Evolutionary conservation across 768 basidiomycete species (phyloP).

Genomic region (Boletellus emodensis): DNA sequence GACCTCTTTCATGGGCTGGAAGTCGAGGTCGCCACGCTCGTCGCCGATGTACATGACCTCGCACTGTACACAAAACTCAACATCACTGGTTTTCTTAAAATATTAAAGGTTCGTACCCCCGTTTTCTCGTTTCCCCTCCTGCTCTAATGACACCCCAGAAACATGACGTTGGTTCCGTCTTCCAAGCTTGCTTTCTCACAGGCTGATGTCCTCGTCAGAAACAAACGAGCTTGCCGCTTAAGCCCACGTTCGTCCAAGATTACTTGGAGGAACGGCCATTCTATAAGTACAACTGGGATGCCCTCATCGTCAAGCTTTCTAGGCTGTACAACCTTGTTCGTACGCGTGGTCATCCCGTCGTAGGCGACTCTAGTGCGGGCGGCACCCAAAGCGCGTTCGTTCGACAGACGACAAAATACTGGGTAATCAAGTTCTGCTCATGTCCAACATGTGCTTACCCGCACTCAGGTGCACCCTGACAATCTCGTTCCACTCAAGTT

Average conservation of each 20-base stretch:
- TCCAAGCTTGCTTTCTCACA: not conserved
- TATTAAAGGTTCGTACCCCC: slow-evolving; percentile 66
- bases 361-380: slow-evolving; percentile 91
- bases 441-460: slow-evolving; percentile 3
- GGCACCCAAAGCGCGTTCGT: slow-evolving; percentile 96
- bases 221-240: slow-evolving; percentile 81
- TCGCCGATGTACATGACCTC: slow-evolving; percentile 89
- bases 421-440: slow-evolving; percentile 52
- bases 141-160: slow-evolving; percentile 48
- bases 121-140: not conserved
- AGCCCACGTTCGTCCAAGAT: slow-evolving; percentile 83
- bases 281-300: slow-evolving; percentile 96
- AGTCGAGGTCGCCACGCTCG: slow-evolving; percentile 91
- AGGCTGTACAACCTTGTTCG: slow-evolving; percentile 93
- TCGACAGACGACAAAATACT: slow-evolving; percentile 98
- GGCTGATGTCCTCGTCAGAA: slow-evolving; percentile 52
- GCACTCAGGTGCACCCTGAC: slow-evolving; percentile 73
- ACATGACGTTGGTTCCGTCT: slow-evolving; percentile 68
- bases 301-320: slow-evolving; percentile 92
- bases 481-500: slow-evolving; percentile 92
- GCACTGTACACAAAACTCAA: slow-evolving; percentile 95
- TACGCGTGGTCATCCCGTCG: slow-evolving; percentile 90
- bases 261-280: slow-evolving; percentile 94
- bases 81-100: slow-evolving; percentile 98
- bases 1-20: slow-evolving; percentile 84